Evolutionary conservation across 2,329 filamentous ascomycete genomes (phyloP).

Genomic region (Fusarium hainanense): DNA sequence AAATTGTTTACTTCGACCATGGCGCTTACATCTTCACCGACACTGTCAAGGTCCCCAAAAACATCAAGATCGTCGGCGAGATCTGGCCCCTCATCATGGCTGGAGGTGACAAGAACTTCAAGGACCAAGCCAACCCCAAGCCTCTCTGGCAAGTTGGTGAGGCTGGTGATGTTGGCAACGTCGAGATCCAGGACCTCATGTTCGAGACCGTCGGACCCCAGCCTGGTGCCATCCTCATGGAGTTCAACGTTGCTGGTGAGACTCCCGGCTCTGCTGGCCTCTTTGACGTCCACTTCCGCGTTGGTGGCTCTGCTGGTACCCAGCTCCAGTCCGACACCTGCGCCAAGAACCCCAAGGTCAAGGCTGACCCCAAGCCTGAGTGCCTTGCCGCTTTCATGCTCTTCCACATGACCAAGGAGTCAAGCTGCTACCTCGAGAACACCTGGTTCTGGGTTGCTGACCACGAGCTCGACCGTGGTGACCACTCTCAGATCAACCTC

Average conservation of each 20-base stretch:
- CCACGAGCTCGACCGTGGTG: slow-evolving; percentile 82
- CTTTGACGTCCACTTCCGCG: slow-evolving; percentile 96
- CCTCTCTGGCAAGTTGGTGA: slow-evolving; percentile 89
- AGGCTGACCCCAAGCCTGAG: slow-evolving; percentile 69
- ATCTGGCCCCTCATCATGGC: slow-evolving; percentile 93
- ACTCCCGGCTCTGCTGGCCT: slow-evolving; percentile 78
- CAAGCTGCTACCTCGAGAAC: slow-evolving; percentile 86
- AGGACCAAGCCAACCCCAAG: slow-evolving; percentile 78
- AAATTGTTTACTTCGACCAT: slow-evolving; percentile 80
- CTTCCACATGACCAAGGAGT: slow-evolving; percentile 70
- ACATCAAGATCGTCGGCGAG: slow-evolving; percentile 89
- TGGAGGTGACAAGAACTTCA: slow-evolving; percentile 75
- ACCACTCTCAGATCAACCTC: slow-evolving; percentile 83
- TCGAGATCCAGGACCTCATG: slow-evolving; percentile 90
- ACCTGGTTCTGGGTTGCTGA: slow-evolving; percentile 92
- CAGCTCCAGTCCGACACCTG: slow-evolving; percentile 83
- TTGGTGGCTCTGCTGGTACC: slow-evolving; percentile 88
- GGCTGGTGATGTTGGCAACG: slow-evolving; percentile 77
- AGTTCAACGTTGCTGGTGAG: slow-evolving; percentile 85
- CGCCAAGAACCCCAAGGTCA: slow-evolving; percentile 76
- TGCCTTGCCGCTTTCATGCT: slow-evolving; percentile 82
- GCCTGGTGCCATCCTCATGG: slow-evolving; percentile 87
- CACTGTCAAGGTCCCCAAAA: slow-evolving; percentile 78
- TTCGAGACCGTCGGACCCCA: slow-evolving; percentile 86
- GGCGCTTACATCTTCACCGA: slow-evolving; percentile 77